Base-by-base conservation (phyloP, 768 basidiomycete species). In the Phlegmacium glaucopus region DNA sequence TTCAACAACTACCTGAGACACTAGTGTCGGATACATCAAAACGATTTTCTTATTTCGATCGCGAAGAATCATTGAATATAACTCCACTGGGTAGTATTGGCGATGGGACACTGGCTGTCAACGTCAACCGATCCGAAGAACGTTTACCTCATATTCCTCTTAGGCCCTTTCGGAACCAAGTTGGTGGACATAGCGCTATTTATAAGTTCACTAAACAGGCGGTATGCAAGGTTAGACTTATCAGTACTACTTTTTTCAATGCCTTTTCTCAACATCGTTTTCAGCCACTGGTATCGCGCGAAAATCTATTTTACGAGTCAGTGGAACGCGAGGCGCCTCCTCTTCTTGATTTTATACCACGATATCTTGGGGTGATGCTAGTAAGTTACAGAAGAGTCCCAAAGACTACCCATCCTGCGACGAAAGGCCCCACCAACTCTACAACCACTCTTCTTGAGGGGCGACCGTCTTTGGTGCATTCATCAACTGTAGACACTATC, bases 191-290 rank as follows among this genome's bases (percentile, higher is more conserved):
- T 64, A 91, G 82, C 54, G 88, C 92, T 47, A 96, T 99, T 58
- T 98, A 98, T 70, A 94, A 94, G 61, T 98, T 99, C 56, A 97
- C 94, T 4, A 92, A 92, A 60, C 80, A 94, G 54, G 95, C 96
- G 7, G 94, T 99, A 12, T 99, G 96, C 76, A 99, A 99, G 84
- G 95, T 96, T 57, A 60, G 87, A 65, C 28, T 36, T 47, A 44
- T 43, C 28, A 44, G 47, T 50, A 36, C 56, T 46, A 25, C 17
- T 35, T 36, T 56, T 47, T 55, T 56, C 45, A 50, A 58, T 59
- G 51, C 57, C 57, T 52, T 43, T 49, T 63, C 54, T 42, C 49
- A 50, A 42, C 44, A 55, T 45, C 52, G 54, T 56, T 22, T 46
- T 46, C 53, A 98, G 94, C 95, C 95, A 12, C 82, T 99, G 7